Conservation (phyloP, 495 filamentous ascomycete genomes). For the Hamigera avellanea region DNA sequence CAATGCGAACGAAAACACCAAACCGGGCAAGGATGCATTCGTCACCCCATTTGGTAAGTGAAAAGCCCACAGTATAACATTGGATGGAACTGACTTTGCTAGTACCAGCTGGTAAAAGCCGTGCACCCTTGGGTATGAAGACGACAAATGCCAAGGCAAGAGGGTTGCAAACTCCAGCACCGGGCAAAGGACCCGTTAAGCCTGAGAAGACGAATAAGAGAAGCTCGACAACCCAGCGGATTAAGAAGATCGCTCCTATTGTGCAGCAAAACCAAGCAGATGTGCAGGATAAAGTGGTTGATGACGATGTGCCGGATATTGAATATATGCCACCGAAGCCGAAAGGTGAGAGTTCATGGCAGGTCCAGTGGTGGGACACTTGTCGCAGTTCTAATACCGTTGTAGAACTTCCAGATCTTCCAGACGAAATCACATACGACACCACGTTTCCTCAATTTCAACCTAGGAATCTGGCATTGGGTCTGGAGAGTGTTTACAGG, state of each 20-base stretch:
- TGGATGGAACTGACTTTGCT: conserved; percentile 2
- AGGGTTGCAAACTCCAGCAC: conserved; percentile 51
- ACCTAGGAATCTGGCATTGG: conserved; percentile 56
- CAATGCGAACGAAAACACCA: conserved; percentile 56
- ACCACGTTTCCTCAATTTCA: conserved; percentile 39
- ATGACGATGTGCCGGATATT: conserved; percentile 60
- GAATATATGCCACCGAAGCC: conserved; percentile 64
- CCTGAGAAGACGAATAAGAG: conserved; percentile 35
- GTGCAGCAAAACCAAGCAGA: conserved; percentile 22
- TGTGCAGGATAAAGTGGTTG: conserved; percentile 12
- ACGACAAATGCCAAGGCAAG: conserved; percentile 89
- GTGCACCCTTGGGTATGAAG: conserved; percentile 81
- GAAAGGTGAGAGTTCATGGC: conserved; percentile 30
- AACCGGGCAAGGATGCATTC: conserved; percentile 54
- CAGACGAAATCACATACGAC: conserved; percentile 60
- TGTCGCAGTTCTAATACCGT: conserved; percentile 1
- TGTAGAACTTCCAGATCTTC: conserved; percentile 59
- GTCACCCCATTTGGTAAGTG: conserved; percentile 71
- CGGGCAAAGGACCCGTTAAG: conserved; percentile 31
- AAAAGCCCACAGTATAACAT: neutral
- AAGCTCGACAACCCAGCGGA: conserved; percentile 39
- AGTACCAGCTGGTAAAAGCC: conserved; percentile 48
- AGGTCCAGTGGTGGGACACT: neutral
- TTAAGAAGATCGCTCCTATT: conserved; percentile 30
- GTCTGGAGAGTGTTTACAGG: conserved; percentile 44